phyloP scores from a whole-genome alignment of 169 alveolate species.

The Cryptosporidium canis region DNA sequence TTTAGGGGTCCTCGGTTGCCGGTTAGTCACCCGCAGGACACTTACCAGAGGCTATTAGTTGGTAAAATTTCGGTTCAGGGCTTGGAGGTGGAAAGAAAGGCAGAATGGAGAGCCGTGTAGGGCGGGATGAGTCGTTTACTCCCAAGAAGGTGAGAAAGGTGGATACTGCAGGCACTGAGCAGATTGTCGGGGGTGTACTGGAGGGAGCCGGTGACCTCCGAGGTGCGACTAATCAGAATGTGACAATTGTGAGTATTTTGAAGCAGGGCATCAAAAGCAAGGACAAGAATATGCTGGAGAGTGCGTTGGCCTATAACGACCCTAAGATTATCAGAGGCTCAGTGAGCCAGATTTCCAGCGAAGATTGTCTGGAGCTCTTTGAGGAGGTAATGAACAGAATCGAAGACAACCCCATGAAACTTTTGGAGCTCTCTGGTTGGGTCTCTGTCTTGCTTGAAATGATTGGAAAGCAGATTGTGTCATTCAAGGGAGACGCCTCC shows the following conservation, averaged over 20 bases:
- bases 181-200: not conserved
- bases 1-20: too few species aligned
- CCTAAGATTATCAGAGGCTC: constrained; percentile 3
- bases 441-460: not conserved
- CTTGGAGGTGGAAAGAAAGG: not conserved
- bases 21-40: not conserved
- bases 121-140: not conserved
- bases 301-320: constrained; percentile 35
- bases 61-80: not conserved
- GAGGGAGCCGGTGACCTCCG: not conserved
- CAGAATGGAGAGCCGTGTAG: not conserved
- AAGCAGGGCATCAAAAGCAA: constrained; percentile 53
- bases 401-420: constrained; percentile 48
- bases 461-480: not conserved
- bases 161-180: not conserved
- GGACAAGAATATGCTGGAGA: constrained; percentile 49
- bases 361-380: constrained; percentile 30
- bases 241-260: constrained; percentile 32
- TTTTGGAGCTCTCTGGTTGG: constrained; percentile 53
- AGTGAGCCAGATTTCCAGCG: not conserved
- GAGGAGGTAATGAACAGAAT: constrained; percentile 55
- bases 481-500: not conserved
- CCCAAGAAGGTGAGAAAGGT: not conserved
- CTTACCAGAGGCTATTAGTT: not conserved
- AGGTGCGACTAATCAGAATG: not conserved